Base-by-base conservation (phyloP, 345 rosid genomes). In the Draba incana region DNA sequence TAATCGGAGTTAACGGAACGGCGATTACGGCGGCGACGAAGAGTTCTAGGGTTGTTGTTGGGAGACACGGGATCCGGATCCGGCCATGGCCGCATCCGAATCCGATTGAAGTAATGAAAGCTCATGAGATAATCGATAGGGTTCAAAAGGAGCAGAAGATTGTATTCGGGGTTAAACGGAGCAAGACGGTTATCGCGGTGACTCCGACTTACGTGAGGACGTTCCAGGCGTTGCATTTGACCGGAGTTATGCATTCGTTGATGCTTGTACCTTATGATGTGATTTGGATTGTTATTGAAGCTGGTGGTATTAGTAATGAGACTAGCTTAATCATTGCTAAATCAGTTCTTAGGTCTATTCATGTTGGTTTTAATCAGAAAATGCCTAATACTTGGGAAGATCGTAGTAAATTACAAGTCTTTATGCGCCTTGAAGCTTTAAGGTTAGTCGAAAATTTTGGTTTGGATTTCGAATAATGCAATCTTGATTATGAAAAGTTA, bases 51-150 rank as follows among this genome's bases (percentile, higher is more conserved):
- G 98, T 95, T 8, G 85, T 89, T 7, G 99, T 92, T 0, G 99
- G 99, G 11, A 84, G 99, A 35, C 99, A 95, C 62, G 99, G 99
- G 85, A 95, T 95, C 88, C 89, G 97, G 87, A 92, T 95, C 88
- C 93, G 99, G 45, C 96, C 98, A 2, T 95, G 98, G 99, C 99
- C 99, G 12, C 99, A 92, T 54, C 99, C 99, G 50, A 75, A 89
- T 71, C 92, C 98, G 69, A 33, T 66, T 7, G 99, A 95, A 75
- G 97, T 95, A 10, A 86, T 95, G 96, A 85, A 79, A 71, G 99
- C 99, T 35, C 99, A 95, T 61, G 81, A 61, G 81, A 86, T 95
- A 45, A 92, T 95, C 6, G 92, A 86, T 77, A 81, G 94, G 59
- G 98, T 92, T 11, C 99, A 95, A 80, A 81, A 68, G 46, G 99